These are phyloP conservation scores for Mucor lusitanicus DNA, from an alignment of 371 early-diverging fungal species.

Conservation along the genomic window DNA sequence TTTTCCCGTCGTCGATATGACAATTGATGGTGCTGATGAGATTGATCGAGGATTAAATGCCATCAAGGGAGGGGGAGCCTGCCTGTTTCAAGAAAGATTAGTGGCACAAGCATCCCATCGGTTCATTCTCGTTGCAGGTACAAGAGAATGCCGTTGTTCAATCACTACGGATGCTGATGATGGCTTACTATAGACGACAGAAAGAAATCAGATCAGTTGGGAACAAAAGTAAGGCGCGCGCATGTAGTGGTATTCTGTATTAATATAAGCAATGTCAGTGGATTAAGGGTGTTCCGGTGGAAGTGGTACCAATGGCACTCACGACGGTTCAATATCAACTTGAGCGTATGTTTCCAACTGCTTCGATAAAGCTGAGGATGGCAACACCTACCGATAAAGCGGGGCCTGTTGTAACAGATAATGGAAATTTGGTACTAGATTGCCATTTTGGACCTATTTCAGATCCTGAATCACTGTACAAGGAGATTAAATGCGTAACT, in stretches of 20 bases:
- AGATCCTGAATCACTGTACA: conserved; percentile 57
- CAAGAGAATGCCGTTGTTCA: conserved; percentile 13
- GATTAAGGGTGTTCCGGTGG: conserved; percentile 86
- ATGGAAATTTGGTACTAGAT: conserved; percentile 89
- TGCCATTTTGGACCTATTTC: conserved; percentile 76
- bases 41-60: conserved; percentile 75
- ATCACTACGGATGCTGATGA: too few species aligned
- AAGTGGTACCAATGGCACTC: conserved; percentile 82
- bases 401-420: conserved; percentile 93
- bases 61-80: conserved; percentile 95
- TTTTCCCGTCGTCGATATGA: conserved; percentile 75
- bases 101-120: conserved; percentile 81
- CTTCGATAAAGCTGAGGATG: conserved; percentile 70
- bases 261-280: conserved; percentile 67
- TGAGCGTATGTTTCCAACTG: conserved; percentile 26
- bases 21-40: conserved; percentile 95
- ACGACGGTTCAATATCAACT: conserved; percentile 16
- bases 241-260: conserved; percentile 25
- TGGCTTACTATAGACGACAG: conserved; percentile 58
- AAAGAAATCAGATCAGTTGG: conserved; percentile 77
- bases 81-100: conserved; percentile 90
- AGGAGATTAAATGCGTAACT: conserved; percentile 68
- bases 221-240: conserved; percentile 81
- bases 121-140: conserved; percentile 88
- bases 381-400: conserved; percentile 77